Percentiles rank a stretch among this genome's conserved stretches.
Evolutionary conservation across 1,284 basidiomycete species (phyloP).

Genomic region (Takashimella koratensis): DNA sequence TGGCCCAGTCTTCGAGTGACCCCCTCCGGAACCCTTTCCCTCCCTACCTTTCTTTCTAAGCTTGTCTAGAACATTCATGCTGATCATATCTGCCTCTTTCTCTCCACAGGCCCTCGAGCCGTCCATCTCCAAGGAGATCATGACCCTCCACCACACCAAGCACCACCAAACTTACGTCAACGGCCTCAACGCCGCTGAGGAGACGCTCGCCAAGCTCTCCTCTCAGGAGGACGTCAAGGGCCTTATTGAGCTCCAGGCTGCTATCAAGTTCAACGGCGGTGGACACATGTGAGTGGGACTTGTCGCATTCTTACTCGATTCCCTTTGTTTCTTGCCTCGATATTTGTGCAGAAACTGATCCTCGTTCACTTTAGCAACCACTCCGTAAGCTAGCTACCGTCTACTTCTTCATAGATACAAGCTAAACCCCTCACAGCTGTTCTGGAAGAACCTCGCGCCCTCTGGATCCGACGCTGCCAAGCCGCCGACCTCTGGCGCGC

Average conservation of each 20-base stretch:
- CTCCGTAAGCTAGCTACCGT: slow-evolving; percentile 29
- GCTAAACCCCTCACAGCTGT: slow-evolving; percentile 77
- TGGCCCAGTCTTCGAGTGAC: slow-evolving; percentile 1
- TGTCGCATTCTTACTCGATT: not conserved
- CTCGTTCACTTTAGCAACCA: slow-evolving; percentile 43
- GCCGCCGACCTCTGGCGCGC: slow-evolving; percentile 61
- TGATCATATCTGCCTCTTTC: not conserved
- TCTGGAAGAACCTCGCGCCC: slow-evolving; percentile 93
- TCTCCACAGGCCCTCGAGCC: slow-evolving; percentile 53
- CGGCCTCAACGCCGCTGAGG: slow-evolving; percentile 86
- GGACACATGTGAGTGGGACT: slow-evolving; percentile 55
- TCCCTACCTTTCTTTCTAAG: not conserved
- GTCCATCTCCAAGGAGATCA: slow-evolving; percentile 65
- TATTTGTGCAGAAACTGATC: too few relatives aligned
- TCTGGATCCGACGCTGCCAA: slow-evolving; percentile 60
- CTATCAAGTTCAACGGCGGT: slow-evolving; percentile 88
- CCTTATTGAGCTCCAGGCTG: slow-evolving; percentile 77
- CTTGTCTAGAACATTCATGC: not conserved
- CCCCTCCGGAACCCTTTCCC: not conserved
- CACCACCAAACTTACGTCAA: slow-evolving; percentile 94
- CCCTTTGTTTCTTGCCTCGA: too few relatives aligned
- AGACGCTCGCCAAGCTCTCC: slow-evolving; percentile 62
- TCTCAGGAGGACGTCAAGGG: slow-evolving; percentile 64
- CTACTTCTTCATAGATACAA: not conserved
- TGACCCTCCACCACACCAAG: slow-evolving; percentile 91